phyloP scores from a whole-genome alignment of 306 rosid species.

The Alnus rubra region DNA sequence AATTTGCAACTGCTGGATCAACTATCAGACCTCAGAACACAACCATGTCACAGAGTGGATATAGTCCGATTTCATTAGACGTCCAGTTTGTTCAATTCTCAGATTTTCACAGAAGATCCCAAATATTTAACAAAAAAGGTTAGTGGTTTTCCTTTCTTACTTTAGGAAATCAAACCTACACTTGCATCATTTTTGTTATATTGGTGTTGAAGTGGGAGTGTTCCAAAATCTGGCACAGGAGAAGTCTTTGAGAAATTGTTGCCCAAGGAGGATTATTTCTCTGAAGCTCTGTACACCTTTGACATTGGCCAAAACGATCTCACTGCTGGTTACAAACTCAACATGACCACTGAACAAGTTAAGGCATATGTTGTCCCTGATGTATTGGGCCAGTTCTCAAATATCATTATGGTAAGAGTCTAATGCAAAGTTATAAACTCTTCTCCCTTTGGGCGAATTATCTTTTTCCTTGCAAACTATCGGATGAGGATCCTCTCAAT shows the following conservation, averaged over 20 bases:
- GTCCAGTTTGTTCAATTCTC: slow-evolving; percentile 62
- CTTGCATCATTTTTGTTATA: neutral
- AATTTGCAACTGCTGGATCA: slow-evolving; percentile 89
- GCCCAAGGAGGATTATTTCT: slow-evolving; percentile 53
- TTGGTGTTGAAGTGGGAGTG: neutral
- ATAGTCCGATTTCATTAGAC: slow-evolving; percentile 71
- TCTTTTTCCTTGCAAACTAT: no score
- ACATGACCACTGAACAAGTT: slow-evolving; percentile 58
- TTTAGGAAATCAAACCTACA: neutral
- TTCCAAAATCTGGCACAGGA: slow-evolving; percentile 30
- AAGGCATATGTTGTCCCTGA: slow-evolving; percentile 31
- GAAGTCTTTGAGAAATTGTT: slow-evolving; percentile 42
- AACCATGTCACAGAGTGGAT: slow-evolving; percentile 63
- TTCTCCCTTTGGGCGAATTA: neutral
- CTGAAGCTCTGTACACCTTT: slow-evolving; percentile 62
- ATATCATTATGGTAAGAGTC: slow-evolving; percentile 22
- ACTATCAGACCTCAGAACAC: slow-evolving; percentile 76
- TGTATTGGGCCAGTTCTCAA: slow-evolving; percentile 23
- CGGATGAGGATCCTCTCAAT: no score
- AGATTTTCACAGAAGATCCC: slow-evolving; percentile 62
- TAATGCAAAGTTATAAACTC: neutral
- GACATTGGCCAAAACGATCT: slow-evolving; percentile 85
- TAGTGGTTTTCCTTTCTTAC: neutral
- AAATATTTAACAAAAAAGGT: slow-evolving; percentile 50
- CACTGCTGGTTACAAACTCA: slow-evolving; percentile 62